A percentile compares a stretch with the other conserved stretches of the same genome.
phyloP scores from a whole-genome alignment of 345 rosid genomes.

The Aethionema arabicum region DNA sequence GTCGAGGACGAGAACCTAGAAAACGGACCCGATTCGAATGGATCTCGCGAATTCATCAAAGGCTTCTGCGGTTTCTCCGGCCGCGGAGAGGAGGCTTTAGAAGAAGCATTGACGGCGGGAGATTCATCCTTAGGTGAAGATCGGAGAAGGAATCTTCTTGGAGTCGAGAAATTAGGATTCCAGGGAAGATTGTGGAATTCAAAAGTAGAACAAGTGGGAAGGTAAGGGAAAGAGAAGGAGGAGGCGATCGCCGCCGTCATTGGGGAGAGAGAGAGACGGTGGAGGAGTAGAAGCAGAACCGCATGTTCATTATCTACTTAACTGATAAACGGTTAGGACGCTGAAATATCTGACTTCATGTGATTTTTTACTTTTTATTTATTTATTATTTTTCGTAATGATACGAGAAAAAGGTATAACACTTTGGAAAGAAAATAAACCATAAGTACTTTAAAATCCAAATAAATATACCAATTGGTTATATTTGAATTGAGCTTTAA shows the following conservation, averaged over 20 bases:
- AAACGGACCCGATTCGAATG: conserved; percentile 20
- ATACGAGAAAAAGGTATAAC: no score
- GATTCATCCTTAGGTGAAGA: conserved; percentile 39
- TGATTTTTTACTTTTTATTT: no score
- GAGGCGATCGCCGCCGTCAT: conserved; percentile 50
- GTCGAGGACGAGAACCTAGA: conserved; percentile 26
- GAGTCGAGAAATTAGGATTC: conserved; percentile 29
- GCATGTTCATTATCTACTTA: conserved; percentile 29
- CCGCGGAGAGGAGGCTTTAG: conserved; percentile 30
- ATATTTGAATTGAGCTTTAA: no score
- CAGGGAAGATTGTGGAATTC: conserved; percentile 15
- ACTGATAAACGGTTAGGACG: conserved; percentile 35
- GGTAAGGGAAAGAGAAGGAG: conserved; percentile 35
- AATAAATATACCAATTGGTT: no score
- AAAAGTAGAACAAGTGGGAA: conserved; percentile 17
- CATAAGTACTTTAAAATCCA: no score
- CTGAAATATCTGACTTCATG: background rate
- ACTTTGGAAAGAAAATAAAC: no score
- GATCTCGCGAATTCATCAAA: conserved; percentile 11
- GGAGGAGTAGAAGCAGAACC: conserved; percentile 31
- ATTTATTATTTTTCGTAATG: no score
- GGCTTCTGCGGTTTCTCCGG: conserved; percentile 15
- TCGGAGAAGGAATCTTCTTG: conserved; percentile 30
- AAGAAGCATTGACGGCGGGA: conserved; percentile 26
- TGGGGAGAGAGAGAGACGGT: conserved; percentile 25